A percentile compares a stretch with the other conserved stretches of the same genome.
Conservation (phyloP, 1,139 yeast species). For the Blastobotrys illinoisensis region DNA sequence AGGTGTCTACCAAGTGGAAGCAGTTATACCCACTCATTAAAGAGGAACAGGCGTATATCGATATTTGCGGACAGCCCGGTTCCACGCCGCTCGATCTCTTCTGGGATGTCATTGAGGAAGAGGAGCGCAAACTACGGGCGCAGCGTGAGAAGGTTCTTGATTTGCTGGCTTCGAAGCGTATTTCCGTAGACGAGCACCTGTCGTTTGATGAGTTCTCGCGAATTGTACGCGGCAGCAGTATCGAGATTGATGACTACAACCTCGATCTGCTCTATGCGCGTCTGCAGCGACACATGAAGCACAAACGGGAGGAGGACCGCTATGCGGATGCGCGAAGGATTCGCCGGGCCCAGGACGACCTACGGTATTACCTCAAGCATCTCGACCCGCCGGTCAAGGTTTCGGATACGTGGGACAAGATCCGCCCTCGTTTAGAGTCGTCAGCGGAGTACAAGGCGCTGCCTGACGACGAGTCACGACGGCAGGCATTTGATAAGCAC, state of each 20-base stretch:
- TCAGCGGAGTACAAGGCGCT: constrained; percentile 36
- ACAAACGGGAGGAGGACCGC: constrained; percentile 29
- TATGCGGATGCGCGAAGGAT: constrained; percentile 32
- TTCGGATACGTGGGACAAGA: constrained; percentile 37
- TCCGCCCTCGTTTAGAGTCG: constrained; percentile 29
- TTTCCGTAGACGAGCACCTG: constrained; percentile 19
- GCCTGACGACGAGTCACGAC: constrained; percentile 31
- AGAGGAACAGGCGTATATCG: constrained; percentile 53
- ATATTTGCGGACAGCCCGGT: constrained; percentile 70
- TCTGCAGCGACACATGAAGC: constrained; percentile 4
- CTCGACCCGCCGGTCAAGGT: constrained; percentile 30
- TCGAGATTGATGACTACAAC: constrained; percentile 7
- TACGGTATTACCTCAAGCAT: constrained; percentile 34
- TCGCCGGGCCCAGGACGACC: constrained; percentile 36
- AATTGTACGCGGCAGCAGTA: constrained; percentile 20
- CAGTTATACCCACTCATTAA: constrained; percentile 50
- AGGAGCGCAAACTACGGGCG: constrained; percentile 49
- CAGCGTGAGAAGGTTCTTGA: constrained; percentile 57
- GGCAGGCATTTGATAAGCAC: constrained; percentile 33
- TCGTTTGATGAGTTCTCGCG: constrained; percentile 23
- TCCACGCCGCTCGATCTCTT: constrained; percentile 75
- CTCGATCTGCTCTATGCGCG: constrained; percentile 7
- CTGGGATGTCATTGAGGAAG: constrained; percentile 68
- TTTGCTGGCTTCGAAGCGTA: constrained; percentile 38
- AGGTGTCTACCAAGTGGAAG: constrained; percentile 55